These are phyloP conservation scores for Aspergillus baeticus DNA, from an alignment of 495 filamentous ascomycete species.

Conservation along the genomic window DNA sequence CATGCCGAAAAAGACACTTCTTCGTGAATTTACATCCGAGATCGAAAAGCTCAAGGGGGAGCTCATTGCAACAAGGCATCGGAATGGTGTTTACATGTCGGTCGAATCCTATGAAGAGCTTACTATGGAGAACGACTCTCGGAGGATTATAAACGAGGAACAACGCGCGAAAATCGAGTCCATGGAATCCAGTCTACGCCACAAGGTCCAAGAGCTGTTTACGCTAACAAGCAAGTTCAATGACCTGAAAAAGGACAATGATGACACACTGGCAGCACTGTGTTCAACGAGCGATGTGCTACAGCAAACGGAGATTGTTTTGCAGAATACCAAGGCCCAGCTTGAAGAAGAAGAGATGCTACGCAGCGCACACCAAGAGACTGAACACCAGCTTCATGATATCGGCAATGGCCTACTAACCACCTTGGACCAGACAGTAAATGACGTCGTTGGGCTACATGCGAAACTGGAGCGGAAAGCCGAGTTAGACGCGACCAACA, in stretches of 20 bases:
- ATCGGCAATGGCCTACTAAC: constrained; percentile 73
- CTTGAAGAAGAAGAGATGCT: constrained; percentile 78
- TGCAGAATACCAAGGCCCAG: constrained; percentile 69
- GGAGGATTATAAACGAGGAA: constrained; percentile 89
- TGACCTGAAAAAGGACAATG: constrained; percentile 80
- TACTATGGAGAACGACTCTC: constrained; percentile 84
- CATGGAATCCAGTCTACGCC: constrained; percentile 82
- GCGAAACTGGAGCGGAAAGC: constrained; percentile 80
- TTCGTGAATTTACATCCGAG: constrained; percentile 87
- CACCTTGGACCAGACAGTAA: constrained; percentile 71
- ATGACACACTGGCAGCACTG: constrained; percentile 65
- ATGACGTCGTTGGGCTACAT: constrained; percentile 76
- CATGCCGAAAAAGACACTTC: constrained; percentile 85
- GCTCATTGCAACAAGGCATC: constrained; percentile 86
- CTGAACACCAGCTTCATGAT: constrained; percentile 69
- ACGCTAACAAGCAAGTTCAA: constrained; percentile 81
- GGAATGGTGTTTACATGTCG: constrained; percentile 91
- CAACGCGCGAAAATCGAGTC: constrained; percentile 89
- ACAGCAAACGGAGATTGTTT: constrained; percentile 80
- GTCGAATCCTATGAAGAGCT: constrained; percentile 83
- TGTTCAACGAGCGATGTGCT: constrained; percentile 77
- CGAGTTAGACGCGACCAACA: constrained; percentile 75
- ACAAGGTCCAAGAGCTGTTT: constrained; percentile 90
- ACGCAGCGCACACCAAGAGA: constrained; percentile 80
- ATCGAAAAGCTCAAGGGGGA: constrained; percentile 94